A percentile compares a stretch with the other conserved stretches of the same genome.
phyloP scores from a whole-genome alignment of 2,329 filamentous ascomycete species.

The Fusarium multiceps region DNA sequence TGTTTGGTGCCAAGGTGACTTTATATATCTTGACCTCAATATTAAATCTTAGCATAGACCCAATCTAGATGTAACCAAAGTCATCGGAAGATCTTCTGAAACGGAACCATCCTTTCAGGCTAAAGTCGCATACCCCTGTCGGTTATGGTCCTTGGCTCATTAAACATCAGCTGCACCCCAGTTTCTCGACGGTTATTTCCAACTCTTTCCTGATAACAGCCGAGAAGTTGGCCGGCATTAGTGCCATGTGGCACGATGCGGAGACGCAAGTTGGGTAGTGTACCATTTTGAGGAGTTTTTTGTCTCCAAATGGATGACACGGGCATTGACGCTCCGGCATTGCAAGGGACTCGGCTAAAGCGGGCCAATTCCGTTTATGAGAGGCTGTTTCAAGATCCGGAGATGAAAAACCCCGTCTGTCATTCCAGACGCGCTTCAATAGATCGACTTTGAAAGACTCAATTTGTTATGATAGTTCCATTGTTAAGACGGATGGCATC shows the following conservation, averaged over 20 bases:
- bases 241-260: constrained; percentile 25
- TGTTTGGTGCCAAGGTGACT: neutral
- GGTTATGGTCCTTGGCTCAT: neutral
- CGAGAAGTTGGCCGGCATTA: neutral
- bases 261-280: neutral
- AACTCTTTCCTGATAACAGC: neutral
- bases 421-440: neutral
- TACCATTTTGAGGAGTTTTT: neutral
- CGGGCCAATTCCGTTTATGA: neutral
- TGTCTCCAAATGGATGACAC: constrained; percentile 4
- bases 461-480: fast-evolving
- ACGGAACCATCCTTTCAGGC: constrained; percentile 7
- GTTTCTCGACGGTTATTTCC: neutral
- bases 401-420: constrained; percentile 7
- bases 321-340: constrained; percentile 22
- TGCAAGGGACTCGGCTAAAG: constrained; percentile 14
- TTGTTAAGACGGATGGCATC: fast-evolving
- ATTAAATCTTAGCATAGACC: neutral
- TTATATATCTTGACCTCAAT: constrained; percentile 9
- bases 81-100: neutral
- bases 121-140: constrained; percentile 6
- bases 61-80: neutral
- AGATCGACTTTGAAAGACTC: fast-evolving
- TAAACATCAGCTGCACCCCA: neutral
- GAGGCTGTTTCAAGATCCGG: constrained; percentile 10